A percentile compares a stretch with the other conserved stretches of the same genome.
Conservation (phyloP, 169 alveolate genomes). For the Plasmodium coatneyi region DNA sequence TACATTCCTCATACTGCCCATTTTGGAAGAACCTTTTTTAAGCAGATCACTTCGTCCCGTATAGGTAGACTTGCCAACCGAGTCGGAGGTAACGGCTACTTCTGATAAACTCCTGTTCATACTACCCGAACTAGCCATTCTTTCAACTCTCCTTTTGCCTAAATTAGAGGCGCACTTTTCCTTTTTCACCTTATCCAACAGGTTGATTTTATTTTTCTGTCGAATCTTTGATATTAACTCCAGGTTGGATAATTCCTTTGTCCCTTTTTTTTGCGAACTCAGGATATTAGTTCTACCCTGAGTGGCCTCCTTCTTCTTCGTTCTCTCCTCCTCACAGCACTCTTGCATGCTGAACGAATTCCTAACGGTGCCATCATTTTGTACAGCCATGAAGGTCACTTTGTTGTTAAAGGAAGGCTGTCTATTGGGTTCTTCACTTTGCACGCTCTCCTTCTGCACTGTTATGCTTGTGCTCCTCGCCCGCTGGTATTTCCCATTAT, state of each 20-base stretch:
- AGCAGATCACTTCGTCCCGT: background rate
- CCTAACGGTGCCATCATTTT: background rate
- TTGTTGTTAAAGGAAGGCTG: conserved; percentile 19
- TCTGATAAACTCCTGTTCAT: conserved; percentile 9
- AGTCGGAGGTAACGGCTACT: background rate
- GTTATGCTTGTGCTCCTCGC: background rate
- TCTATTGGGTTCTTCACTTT: background rate
- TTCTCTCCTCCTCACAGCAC: background rate
- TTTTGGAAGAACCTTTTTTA: background rate
- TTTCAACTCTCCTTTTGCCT: background rate
- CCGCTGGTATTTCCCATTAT: background rate
- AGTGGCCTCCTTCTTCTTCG: background rate
- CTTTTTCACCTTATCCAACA: background rate
- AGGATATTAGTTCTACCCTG: background rate
- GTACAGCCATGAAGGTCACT: conserved; percentile 51
- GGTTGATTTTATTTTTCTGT: background rate
- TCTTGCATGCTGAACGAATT: background rate
- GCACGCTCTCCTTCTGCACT: background rate
- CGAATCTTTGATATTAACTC: conserved; percentile 20
- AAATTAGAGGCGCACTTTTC: background rate
- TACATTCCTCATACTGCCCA: background rate
- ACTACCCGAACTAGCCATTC: background rate
- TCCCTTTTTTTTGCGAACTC: background rate
- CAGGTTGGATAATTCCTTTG: conserved; percentile 1
- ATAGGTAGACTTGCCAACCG: background rate